phyloP scores from a whole-genome alignment of 2,329 filamentous ascomycete genomes.

The Penicillium nordicum region DNA sequence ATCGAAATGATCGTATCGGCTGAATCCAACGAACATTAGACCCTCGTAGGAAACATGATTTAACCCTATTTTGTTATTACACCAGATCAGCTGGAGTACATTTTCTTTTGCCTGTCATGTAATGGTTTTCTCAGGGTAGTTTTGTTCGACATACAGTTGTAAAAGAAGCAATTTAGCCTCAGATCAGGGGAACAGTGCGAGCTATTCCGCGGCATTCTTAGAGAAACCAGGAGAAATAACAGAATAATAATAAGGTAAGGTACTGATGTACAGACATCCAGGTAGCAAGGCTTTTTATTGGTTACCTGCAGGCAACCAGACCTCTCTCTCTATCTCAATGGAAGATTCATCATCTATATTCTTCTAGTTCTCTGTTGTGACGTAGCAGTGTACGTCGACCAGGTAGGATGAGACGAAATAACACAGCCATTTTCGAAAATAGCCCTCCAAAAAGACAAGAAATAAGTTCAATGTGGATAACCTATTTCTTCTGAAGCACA shows the following conservation, averaged over 20 bases:
- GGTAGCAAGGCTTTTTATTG: no score
- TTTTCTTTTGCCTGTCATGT: accelerated
- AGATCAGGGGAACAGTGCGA: background rate
- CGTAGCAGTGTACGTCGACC: no score
- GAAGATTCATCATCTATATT: no score
- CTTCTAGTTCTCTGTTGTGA: no score
- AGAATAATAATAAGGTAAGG: no score
- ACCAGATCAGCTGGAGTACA: no score
- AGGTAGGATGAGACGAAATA: background rate
- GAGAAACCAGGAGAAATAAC: background rate
- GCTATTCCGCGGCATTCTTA: background rate
- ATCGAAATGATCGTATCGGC: background rate
- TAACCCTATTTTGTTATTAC: no score
- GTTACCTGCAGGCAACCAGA: no score
- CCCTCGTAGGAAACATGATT: background rate
- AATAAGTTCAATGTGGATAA: background rate
- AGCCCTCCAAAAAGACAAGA: background rate
- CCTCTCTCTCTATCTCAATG: no score
- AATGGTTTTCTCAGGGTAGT: no score
- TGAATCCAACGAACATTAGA: background rate
- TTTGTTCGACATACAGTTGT: background rate
- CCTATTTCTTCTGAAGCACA: background rate
- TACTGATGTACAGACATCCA: no score
- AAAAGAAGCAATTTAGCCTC: background rate
- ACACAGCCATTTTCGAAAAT: background rate